phyloP scores from a whole-genome alignment of 352 stramenopile genomes.

The Achlya hypogyna region DNA sequence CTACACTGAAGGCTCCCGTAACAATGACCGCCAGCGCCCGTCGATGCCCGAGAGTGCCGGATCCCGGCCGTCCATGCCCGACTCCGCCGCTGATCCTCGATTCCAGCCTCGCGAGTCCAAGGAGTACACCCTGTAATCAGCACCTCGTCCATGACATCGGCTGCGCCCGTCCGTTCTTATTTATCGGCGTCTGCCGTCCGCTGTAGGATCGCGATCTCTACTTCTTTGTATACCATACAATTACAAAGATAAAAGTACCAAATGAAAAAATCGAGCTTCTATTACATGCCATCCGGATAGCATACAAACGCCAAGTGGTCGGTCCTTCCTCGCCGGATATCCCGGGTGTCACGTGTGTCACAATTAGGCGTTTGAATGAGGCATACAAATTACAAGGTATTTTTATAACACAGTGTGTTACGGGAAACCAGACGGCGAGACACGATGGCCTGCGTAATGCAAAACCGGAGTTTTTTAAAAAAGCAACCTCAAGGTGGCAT shows the following conservation, averaged over 20 bases:
- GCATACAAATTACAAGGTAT: background rate
- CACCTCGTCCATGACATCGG: background rate
- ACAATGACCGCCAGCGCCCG: background rate
- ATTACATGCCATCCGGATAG: background rate
- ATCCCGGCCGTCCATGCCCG: background rate
- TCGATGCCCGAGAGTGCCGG: background rate
- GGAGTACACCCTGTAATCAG: background rate
- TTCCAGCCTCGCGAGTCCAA: background rate
- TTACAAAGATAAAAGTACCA: background rate
- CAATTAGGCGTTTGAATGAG: background rate
- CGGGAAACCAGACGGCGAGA: background rate
- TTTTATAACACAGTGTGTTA: background rate
- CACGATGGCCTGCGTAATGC: background rate
- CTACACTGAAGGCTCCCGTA: background rate
- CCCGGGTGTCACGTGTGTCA: background rate
- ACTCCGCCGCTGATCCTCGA: background rate
- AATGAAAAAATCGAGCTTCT: background rate
- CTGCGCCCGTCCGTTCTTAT: background rate
- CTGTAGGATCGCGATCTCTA: background rate
- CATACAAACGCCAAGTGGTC: background rate
- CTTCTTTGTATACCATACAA: background rate
- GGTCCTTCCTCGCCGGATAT: background rate
- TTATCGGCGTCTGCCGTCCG: background rate
- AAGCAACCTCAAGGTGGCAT: background rate
- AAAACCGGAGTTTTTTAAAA: background rate